A percentile compares a stretch with the other conserved stretches of the same genome.
Evolutionary conservation across 1,284 basidiomycete genomes (phyloP).

Genomic region (Peniophora sp.): DNA sequence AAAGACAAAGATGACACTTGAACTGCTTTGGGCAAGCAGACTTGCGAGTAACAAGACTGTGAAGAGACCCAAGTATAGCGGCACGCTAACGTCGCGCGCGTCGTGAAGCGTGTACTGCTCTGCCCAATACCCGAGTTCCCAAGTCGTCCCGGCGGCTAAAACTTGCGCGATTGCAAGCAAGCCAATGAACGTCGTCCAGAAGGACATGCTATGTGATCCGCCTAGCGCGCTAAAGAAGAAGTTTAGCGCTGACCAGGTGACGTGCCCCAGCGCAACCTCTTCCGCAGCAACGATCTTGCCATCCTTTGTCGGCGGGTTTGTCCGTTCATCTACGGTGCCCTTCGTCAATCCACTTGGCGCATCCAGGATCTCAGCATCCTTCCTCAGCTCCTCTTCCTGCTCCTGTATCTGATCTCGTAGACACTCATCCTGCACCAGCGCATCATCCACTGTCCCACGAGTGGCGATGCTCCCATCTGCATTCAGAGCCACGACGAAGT

Average conservation of each 20-base stretch:
- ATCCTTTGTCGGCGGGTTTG: slow-evolving; percentile 8
- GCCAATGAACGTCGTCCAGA: slow-evolving; percentile 24
- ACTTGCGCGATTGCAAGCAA: slow-evolving; percentile 15
- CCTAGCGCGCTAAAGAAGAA: slow-evolving; percentile 22
- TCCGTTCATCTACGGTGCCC: neutral
- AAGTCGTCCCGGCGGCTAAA: slow-evolving; percentile 24
- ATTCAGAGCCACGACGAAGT: slow-evolving; percentile 54
- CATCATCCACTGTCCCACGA: slow-evolving; percentile 39
- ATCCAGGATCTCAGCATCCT: slow-evolving; percentile 27
- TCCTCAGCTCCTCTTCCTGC: slow-evolving; percentile 25
- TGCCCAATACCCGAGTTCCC: slow-evolving; percentile 39
- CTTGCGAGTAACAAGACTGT: slow-evolving; percentile 23
- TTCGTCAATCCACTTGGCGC: slow-evolving; percentile 13
- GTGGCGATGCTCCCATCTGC: slow-evolving; percentile 40
- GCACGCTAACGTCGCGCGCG: slow-evolving; percentile 18
- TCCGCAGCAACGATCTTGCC: slow-evolving; percentile 52
- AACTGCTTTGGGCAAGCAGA: slow-evolving; percentile 18
- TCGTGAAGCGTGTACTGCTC: slow-evolving; percentile 28
- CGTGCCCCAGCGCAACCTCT: slow-evolving; percentile 49
- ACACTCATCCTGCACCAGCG: slow-evolving; percentile 28
- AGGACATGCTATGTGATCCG: slow-evolving; percentile 19
- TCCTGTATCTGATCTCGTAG: slow-evolving; percentile 30
- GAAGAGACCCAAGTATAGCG: slow-evolving; percentile 14
- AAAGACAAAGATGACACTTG: slow-evolving; percentile 26
- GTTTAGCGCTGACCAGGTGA: slow-evolving; percentile 35